These are phyloP conservation scores for Aspergillus sp. DNA, from an alignment of 2,329 filamentous ascomycete genomes.

Conservation along the genomic window DNA sequence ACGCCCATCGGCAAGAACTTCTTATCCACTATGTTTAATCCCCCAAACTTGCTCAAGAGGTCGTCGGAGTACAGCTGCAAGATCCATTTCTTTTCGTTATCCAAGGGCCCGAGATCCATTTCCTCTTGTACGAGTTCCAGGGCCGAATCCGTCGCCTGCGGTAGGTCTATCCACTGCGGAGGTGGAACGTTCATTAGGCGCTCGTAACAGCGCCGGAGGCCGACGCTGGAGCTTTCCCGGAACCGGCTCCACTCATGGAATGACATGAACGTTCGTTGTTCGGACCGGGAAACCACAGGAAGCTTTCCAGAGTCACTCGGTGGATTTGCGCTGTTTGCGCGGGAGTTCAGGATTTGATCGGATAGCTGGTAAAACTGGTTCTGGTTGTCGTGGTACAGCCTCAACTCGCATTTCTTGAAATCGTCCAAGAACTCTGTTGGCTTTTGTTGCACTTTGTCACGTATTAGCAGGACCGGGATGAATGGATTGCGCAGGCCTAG, in stretches of 20 bases:
- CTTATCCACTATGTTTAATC: constrained; percentile 32
- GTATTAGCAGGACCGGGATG: constrained; percentile 33
- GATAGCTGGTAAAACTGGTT: constrained; percentile 14
- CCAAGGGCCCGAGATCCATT: background rate
- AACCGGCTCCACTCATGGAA: constrained; percentile 30
- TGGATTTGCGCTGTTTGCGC: background rate
- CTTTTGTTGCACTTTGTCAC: constrained; percentile 18
- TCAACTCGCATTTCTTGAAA: constrained; percentile 18
- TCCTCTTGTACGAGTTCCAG: constrained; percentile 17
- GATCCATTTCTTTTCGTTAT: constrained; percentile 22
- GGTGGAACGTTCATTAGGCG: background rate
- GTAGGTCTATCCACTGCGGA: background rate
- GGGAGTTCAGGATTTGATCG: background rate
- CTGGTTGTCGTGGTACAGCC: constrained; percentile 14
- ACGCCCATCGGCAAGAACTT: constrained; percentile 33
- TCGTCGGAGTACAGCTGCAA: constrained; percentile 30
- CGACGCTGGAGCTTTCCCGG: constrained; percentile 18
- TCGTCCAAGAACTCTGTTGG: constrained; percentile 17
- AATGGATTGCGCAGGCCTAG: constrained; percentile 43
- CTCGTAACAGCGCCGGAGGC: constrained; percentile 15
- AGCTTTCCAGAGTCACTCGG: constrained; percentile 1
- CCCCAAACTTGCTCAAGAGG: constrained; percentile 28
- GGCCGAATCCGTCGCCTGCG: background rate
- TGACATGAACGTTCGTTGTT: constrained; percentile 22
- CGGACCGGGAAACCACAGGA: constrained; percentile 5